Evolutionary conservation across 768 basidiomycete genomes (phyloP).

Genomic region (Naganishia onofrii): DNA sequence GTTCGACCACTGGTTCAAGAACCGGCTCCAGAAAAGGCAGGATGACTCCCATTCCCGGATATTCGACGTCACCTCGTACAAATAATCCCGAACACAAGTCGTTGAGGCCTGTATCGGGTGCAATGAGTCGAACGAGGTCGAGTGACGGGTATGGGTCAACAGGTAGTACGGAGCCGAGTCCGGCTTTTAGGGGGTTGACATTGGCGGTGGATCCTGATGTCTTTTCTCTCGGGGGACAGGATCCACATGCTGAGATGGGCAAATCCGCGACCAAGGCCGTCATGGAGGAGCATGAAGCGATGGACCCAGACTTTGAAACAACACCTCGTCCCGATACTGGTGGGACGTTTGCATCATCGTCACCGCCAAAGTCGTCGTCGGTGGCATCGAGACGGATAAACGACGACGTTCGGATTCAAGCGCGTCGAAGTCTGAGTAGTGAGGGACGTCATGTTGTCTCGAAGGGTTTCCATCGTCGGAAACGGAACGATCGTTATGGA

Average conservation of each 20-base stretch:
- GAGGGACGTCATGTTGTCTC: not conserved
- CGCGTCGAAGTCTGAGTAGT: constrained; percentile 13
- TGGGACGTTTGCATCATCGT: not conserved
- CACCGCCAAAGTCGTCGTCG: no score
- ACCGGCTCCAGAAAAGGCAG: not conserved
- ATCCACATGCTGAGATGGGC: not conserved
- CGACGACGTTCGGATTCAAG: constrained; percentile 13
- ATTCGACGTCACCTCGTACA: not conserved
- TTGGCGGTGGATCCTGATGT: not conserved
- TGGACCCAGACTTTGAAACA: not conserved
- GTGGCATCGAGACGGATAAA: not conserved
- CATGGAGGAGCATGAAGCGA: not conserved
- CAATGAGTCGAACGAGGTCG: constrained; percentile 1
- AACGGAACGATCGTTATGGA: not conserved
- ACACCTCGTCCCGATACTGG: not conserved
- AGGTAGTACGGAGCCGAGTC: constrained; percentile 14
- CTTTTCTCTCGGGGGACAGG: not conserved
- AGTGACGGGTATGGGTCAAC: constrained; percentile 12
- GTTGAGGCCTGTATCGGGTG: not conserved
- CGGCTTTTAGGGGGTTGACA: not conserved
- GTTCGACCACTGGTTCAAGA: not conserved
- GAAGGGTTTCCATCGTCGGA: not conserved
- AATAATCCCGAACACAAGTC: not conserved
- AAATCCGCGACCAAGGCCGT: not conserved
- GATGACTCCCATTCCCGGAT: not conserved